A percentile compares a stretch with the other conserved stretches of the same genome.
These are phyloP conservation scores for Ottelia alismoides DNA, from an alignment of 106 monocot species.

Conservation along the genomic window DNA sequence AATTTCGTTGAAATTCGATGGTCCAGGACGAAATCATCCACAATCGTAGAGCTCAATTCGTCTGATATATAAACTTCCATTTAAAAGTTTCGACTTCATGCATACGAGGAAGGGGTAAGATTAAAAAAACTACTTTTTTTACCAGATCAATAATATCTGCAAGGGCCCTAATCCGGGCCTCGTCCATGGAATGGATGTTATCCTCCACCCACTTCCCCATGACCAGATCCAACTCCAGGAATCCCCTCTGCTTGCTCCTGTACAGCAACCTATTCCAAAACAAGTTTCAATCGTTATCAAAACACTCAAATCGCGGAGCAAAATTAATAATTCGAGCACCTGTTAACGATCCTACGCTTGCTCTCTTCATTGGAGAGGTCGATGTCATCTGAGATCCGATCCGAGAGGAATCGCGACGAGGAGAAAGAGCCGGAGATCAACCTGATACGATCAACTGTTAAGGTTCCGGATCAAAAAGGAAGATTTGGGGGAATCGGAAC, in stretches of 20 bases:
- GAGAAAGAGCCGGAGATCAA: no score
- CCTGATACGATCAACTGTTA: no score
- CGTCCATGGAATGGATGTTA: conserved; percentile 61
- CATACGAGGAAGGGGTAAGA: no score
- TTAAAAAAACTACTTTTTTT: no score
- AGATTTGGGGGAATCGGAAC: no score
- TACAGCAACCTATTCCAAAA: conserved; percentile 33
- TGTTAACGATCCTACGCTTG: conserved; percentile 54
- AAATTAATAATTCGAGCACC: conserved; percentile 15
- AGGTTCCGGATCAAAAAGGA: no score
- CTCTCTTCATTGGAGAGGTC: conserved; percentile 61
- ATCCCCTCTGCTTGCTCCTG: conserved; percentile 75
- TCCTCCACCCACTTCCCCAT: conserved; percentile 86
- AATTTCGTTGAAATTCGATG: no score
- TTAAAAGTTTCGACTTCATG: no score
- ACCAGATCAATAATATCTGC: conserved; percentile 76
- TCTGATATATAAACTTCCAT: no score
- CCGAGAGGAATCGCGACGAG: conserved; percentile 17
- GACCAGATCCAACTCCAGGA: conserved; percentile 70
- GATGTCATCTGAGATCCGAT: conserved; percentile 11
- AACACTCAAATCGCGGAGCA: not conserved
- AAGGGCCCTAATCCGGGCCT: conserved; percentile 50
- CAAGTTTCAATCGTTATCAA: not conserved
- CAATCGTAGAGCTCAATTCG: no score
- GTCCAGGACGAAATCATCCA: no score